These are phyloP conservation scores for Senecio squalidus DNA, from an alignment of 140 eudicot species.

Conservation along the genomic window DNA sequence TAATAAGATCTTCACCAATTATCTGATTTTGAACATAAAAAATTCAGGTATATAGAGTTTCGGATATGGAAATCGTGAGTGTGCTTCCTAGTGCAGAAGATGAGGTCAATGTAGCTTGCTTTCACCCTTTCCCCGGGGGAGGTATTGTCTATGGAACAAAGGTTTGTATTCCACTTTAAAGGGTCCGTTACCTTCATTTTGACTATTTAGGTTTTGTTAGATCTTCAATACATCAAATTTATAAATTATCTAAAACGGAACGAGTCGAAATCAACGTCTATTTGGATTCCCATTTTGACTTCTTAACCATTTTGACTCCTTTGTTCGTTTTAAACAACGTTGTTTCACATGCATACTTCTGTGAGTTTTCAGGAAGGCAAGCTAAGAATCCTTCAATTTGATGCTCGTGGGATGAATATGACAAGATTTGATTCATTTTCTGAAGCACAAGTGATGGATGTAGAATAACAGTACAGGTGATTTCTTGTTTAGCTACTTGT, in stretches of 20 bases:
- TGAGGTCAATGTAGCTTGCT: slow-evolving; percentile 97
- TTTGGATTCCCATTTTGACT: neutral
- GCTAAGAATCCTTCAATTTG: slow-evolving; percentile 49
- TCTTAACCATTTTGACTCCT: neutral
- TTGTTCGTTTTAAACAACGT: neutral
- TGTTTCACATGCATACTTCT: slow-evolving; percentile 1
- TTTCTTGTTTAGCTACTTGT: neutral
- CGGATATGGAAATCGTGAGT: slow-evolving; percentile 94
- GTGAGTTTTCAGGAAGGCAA: slow-evolving; percentile 46
- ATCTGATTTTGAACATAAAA: neutral
- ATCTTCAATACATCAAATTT: too few species aligned
- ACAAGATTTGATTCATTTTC: slow-evolving; percentile 33
- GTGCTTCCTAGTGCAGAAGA: slow-evolving; percentile 98
- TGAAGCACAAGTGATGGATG: slow-evolving; percentile 71
- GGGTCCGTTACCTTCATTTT: neutral
- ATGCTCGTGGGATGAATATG: slow-evolving; percentile 21
- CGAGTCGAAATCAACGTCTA: too few species aligned
- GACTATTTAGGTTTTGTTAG: too few species aligned
- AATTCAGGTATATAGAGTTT: slow-evolving; percentile 81
- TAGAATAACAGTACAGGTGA: slow-evolving; percentile 42
- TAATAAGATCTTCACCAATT: neutral
- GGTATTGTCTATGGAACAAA: slow-evolving; percentile 97
- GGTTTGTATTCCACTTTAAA: slow-evolving; percentile 34
- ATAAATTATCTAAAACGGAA: neutral
- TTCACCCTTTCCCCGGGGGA: slow-evolving; percentile 89